Percentiles rank a stretch among this genome's conserved stretches.
phyloP scores from a whole-genome alignment of 768 basidiomycete species.

The Termitomyces sp. region DNA sequence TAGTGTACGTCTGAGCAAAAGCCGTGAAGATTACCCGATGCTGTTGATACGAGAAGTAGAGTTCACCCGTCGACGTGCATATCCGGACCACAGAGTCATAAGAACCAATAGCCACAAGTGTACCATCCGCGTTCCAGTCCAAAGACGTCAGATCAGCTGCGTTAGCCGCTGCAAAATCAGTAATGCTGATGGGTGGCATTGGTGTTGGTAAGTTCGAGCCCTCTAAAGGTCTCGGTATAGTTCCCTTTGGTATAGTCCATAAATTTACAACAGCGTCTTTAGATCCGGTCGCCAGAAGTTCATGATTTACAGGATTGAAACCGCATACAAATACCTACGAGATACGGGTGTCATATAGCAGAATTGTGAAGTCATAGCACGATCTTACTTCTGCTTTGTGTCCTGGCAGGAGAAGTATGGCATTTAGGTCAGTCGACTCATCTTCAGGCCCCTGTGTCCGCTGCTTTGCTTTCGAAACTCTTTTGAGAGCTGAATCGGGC shows the following conservation, averaged over 20 bases:
- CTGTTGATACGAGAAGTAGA: constrained; percentile 56
- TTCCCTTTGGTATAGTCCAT: constrained; percentile 59
- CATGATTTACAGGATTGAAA: constrained; percentile 62
- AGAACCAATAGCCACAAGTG: constrained; percentile 70
- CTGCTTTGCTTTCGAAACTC: constrained; percentile 26
- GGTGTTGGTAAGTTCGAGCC: constrained; percentile 17
- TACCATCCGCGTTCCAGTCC: constrained; percentile 73
- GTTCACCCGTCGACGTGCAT: constrained; percentile 50
- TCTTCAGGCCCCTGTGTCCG: constrained; percentile 38
- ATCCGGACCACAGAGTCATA: constrained; percentile 71
- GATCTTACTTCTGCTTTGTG: constrained; percentile 54
- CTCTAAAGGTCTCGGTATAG: constrained; percentile 41
- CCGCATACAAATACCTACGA: constrained; percentile 73
- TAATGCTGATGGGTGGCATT: constrained; percentile 35
- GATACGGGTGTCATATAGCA: neutral
- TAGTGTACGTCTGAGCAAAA: constrained; percentile 9
- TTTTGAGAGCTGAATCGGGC: constrained; percentile 10
- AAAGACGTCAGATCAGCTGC: constrained; percentile 67
- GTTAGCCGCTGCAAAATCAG: constrained; percentile 40
- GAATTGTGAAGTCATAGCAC: neutral
- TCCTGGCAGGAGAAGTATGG: constrained; percentile 44
- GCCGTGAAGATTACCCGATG: constrained; percentile 50
- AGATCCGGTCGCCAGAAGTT: constrained; percentile 71
- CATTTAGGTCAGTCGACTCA: constrained; percentile 31
- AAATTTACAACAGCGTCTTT: constrained; percentile 71